Evolutionary conservation across 2,329 filamentous ascomycete genomes (phyloP).

Genomic region (Fusarium miscanthi): DNA sequence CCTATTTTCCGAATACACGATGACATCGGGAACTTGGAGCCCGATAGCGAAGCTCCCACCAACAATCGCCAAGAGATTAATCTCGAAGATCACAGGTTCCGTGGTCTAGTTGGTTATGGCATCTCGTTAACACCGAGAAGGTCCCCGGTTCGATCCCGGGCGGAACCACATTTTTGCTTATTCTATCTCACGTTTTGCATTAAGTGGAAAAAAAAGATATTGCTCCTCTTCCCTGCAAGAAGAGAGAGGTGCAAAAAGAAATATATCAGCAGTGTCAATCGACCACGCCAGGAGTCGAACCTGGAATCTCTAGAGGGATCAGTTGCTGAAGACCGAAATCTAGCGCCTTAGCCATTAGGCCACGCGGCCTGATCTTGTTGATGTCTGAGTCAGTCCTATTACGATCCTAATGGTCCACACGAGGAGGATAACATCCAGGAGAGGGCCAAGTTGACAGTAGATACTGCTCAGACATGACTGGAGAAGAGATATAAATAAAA

Average conservation of each 20-base stretch:
- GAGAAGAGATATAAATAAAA: not conserved
- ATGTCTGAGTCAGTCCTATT: not conserved
- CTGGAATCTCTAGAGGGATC: conserved; percentile 21
- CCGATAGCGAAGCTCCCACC: not conserved
- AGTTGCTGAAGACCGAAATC: not conserved
- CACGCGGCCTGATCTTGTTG: conserved; percentile 2
- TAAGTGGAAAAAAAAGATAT: not conserved
- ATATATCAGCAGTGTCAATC: not conserved
- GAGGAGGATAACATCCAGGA: not conserved
- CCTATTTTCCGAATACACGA: not conserved
- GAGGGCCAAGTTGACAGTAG: not conserved
- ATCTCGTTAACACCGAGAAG: conserved; percentile 32
- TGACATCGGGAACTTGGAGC: not conserved
- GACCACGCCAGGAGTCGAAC: conserved; percentile 19
- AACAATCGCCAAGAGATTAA: not conserved
- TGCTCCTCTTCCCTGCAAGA: too few species aligned
- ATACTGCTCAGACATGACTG: not conserved
- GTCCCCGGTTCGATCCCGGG: conserved; percentile 26
- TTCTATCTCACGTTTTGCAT: not conserved
- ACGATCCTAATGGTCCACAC: not conserved
- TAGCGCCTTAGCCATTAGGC: conserved; percentile 2
- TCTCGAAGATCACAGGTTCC: conserved; percentile 3
- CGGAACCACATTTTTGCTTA: conserved; percentile 18
- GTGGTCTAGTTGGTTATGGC: conserved; percentile 31
- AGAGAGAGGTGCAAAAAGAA: not conserved